Conservation (phyloP, 2,329 filamentous ascomycete species). For the Berkeleyomyces rouxiae region DNA sequence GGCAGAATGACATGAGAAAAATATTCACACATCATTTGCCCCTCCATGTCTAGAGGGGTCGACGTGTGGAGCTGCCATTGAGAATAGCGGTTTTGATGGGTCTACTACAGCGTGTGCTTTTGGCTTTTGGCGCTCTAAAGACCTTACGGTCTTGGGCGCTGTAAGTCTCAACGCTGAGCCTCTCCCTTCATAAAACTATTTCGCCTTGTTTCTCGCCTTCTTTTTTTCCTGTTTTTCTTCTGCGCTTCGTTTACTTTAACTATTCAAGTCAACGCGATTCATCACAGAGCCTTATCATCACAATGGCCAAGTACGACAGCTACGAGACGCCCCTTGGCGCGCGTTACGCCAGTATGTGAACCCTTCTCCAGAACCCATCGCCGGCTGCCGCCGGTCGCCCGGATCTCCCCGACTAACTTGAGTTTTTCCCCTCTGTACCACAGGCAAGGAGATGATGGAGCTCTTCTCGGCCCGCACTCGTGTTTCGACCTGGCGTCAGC, state of each 20-base stretch:
- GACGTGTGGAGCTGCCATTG: background rate
- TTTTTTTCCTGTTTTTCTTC: background rate
- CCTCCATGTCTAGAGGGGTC: background rate
- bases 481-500: slow-evolving; percentile 62
- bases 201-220: slow-evolving; percentile 1
- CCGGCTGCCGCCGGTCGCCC: slow-evolving; percentile 1
- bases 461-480: slow-evolving; percentile 66
- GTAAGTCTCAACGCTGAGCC: background rate
- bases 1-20: background rate
- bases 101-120: background rate
- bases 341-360: slow-evolving; percentile 46
- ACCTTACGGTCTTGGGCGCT: background rate
- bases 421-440: background rate
- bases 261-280: background rate
- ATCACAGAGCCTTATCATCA: background rate
- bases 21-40: background rate
- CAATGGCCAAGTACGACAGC: slow-evolving; percentile 18
- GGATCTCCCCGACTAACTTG: slow-evolving; percentile 1
- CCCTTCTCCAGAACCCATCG: background rate
- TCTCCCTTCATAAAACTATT: background rate
- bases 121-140: background rate
- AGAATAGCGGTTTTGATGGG: background rate
- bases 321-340: slow-evolving; percentile 52
- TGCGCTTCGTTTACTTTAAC: background rate
- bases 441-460: slow-evolving; percentile 47